Percentiles rank a stretch among this genome's conserved stretches.
These are phyloP conservation scores for Ascochyta viciae-villosae DNA, from an alignment of 2,329 filamentous ascomycete species.

Conservation along the genomic window DNA sequence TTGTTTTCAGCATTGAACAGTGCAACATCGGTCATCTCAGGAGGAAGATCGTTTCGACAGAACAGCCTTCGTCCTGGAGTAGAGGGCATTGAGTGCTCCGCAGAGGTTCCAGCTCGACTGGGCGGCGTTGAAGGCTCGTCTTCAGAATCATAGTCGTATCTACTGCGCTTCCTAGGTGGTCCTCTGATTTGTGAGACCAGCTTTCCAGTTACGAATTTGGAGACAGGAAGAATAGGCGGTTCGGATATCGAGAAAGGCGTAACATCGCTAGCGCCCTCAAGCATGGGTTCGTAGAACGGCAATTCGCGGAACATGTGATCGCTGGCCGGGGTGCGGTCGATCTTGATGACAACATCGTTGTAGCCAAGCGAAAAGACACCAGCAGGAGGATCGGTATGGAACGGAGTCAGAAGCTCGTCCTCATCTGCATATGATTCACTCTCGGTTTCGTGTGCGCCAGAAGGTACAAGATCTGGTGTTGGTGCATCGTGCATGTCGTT, in stretches of 20 bases:
- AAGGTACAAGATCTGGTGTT: constrained; percentile 50
- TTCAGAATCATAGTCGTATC: constrained; percentile 82
- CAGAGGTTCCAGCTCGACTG: constrained; percentile 50
- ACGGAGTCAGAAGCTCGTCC: constrained; percentile 52
- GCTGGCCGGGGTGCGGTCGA: constrained; percentile 75
- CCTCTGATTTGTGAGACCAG: constrained; percentile 72
- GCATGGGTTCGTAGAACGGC: constrained; percentile 71
- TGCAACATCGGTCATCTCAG: constrained; percentile 78
- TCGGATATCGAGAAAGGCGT: constrained; percentile 44
- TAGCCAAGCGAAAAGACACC: constrained; percentile 83
- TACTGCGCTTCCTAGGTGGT: constrained; percentile 76
- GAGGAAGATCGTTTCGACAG: constrained; percentile 61
- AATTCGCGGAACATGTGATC: constrained; percentile 82
- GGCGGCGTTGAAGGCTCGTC: constrained; percentile 58
- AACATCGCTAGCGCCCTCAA: constrained; percentile 42
- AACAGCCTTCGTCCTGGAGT: constrained; percentile 50
- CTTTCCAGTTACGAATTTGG: constrained; percentile 83
- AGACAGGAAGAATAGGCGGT: constrained; percentile 77
- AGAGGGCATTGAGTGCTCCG: constrained; percentile 52
- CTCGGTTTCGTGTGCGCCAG: constrained; percentile 48
- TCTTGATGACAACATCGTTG: constrained; percentile 80
- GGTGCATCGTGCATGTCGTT: constrained; percentile 50
- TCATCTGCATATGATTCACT: constrained; percentile 49
- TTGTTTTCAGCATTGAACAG: constrained; percentile 91
- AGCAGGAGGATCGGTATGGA: constrained; percentile 65